Percentiles rank a stretch among this genome's conserved stretches.
phyloP scores from a whole-genome alignment of 768 basidiomycete genomes.

The Mycena sanguinolenta region DNA sequence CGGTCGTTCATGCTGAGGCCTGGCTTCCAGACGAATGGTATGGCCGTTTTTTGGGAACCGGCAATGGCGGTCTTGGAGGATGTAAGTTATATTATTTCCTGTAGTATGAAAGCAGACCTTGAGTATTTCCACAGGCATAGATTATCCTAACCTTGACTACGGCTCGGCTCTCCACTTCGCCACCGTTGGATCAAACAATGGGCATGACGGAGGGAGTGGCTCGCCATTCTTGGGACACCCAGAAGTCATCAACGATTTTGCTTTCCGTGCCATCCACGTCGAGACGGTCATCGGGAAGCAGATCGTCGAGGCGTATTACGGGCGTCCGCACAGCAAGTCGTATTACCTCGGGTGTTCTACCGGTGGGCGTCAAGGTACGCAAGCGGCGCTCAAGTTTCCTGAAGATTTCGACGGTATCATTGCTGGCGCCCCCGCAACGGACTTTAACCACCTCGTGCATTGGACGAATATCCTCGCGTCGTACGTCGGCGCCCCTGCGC shows the following conservation, averaged over 20 bases:
- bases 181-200: constrained; percentile 41
- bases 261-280: constrained; percentile 43
- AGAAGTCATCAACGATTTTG: constrained; percentile 45
- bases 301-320: constrained; percentile 42
- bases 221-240: constrained; percentile 36
- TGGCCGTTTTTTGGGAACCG: constrained; percentile 29
- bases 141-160: constrained; percentile 35
- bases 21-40: constrained; percentile 20
- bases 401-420: constrained; percentile 46
- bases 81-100: constrained; percentile 22
- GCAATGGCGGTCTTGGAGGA: constrained; percentile 37
- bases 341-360: constrained; percentile 46
- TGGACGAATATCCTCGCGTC: constrained; percentile 19
- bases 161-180: constrained; percentile 41
- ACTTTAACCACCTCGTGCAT: constrained; percentile 27
- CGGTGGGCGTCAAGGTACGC: constrained; percentile 44
- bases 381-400: constrained; percentile 41
- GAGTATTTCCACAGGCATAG: constrained; percentile 36
- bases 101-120: neutral
- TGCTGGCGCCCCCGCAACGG: constrained; percentile 43
- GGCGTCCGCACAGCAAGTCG: constrained; percentile 36
- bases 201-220: constrained; percentile 41
- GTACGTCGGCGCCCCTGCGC: constrained; percentile 26
- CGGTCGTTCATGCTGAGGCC: constrained; percentile 23
- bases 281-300: constrained; percentile 43